Evolutionary conservation across 768 basidiomycete species (phyloP), one percentile per base, ranked within the genome.

Genomic region (Leccinum barrowsii): DNA sequence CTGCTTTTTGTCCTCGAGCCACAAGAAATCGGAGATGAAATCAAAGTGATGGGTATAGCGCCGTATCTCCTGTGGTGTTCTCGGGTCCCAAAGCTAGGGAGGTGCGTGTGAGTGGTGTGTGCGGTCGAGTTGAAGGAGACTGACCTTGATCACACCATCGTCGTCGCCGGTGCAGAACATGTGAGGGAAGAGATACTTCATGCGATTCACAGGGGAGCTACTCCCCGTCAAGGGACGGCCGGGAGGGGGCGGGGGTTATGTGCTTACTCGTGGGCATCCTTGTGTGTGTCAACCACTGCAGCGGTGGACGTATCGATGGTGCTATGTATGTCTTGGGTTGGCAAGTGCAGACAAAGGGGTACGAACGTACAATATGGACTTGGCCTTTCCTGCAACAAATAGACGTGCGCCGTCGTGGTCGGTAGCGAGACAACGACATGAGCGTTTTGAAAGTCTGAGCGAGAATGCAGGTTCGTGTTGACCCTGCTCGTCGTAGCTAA

Each of bases 11-110:
- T 90, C 89, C 37, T 82, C 83, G 56, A 94, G 71, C 85, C 89
- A 97, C 40, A 90, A 74, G 73, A 97, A 94, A 71, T 94, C 94
- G 37, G 92, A 90, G 56, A 97, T 94, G 68, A 93, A 97, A 74
- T 97, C 94, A 69, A 89, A 94, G 67, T 98, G 95, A 52, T 97
- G 95, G 30, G 76, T 83, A 68, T 93, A 94, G 19, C 80, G 76
- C 35, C 87, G 81, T 17, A 88, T 75, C 48, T 80, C 78, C 8
- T 85, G 85, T 52, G 77, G 74, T 67, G 85, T 81, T 58, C 94
- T 79, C 21, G 90, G 85, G 70, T 97, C 94, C 94, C 94, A 97
- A 24, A 98, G 80, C 94, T 97, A 64, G 46, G 49, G 3, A 34
- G 35, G 28, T 32, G 51, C 30, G 28, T 52, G 48, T 44, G 24